A percentile compares a stretch with the other conserved stretches of the same genome.
Evolutionary conservation across 2,329 filamentous ascomycete genomes (phyloP).

Genomic region (Falciphora oryzae): DNA sequence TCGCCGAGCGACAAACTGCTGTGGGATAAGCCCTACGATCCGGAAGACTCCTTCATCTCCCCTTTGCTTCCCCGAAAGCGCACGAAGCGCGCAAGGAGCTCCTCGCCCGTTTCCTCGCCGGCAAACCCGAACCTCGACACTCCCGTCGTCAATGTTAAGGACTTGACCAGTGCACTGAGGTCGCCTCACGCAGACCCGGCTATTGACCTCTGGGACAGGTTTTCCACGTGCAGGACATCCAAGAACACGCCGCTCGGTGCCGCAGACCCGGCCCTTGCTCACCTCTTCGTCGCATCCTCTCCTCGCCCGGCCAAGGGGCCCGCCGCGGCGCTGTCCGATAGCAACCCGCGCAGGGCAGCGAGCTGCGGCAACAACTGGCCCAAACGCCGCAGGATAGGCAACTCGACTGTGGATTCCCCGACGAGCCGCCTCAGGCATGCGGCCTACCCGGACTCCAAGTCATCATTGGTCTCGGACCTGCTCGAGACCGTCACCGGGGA

Average conservation of each 20-base stretch:
- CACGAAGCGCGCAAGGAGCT: conserved; percentile 67
- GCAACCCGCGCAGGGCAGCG: conserved; percentile 55
- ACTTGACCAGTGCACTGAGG: conserved; percentile 52
- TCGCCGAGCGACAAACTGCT: conserved; percentile 57
- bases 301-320: conserved; percentile 50
- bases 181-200: conserved; percentile 68
- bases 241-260: conserved; percentile 37
- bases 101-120: conserved; percentile 67
- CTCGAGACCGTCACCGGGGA: conserved; percentile 59
- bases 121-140: conserved; percentile 38
- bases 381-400: conserved; percentile 59
- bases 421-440: conserved; percentile 26
- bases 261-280: conserved; percentile 52
- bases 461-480: conserved; percentile 54
- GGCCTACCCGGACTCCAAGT: conserved; percentile 47
- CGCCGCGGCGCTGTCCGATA: conserved; percentile 33
- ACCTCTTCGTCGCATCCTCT: conserved; percentile 66
- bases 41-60: conserved; percentile 35
- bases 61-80: conserved; percentile 45
- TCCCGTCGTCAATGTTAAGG: conserved; percentile 50
- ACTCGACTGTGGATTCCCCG: conserved; percentile 32
- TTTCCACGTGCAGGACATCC: conserved; percentile 48
- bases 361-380: conserved; percentile 68
- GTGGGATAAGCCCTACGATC: conserved; percentile 50
- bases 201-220: conserved; percentile 71